Conservation (phyloP, 148 eudicot genomes). For the Pouteria glomerata region DNA sequence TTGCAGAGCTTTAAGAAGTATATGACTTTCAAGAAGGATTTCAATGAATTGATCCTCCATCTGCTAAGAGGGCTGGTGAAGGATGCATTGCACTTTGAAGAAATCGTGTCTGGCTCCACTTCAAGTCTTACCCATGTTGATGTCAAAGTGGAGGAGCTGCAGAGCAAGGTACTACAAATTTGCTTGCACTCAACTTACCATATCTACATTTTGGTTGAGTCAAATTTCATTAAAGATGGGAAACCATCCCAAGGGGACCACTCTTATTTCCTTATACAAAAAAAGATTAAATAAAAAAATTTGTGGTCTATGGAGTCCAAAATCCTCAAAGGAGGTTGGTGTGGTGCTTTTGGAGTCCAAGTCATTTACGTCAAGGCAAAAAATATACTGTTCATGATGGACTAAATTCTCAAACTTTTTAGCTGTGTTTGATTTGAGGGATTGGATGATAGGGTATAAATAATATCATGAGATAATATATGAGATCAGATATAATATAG, state of each 20-base stretch:
- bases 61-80: slow-evolving; percentile 79
- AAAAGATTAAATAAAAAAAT: background rate
- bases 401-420: background rate
- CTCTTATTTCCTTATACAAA: background rate
- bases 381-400: background rate
- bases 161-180: slow-evolving; percentile 56
- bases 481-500: too few relatives aligned
- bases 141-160: slow-evolving; percentile 78
- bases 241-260: background rate
- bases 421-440: too few relatives aligned
- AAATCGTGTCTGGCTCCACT: slow-evolving; percentile 61
- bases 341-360: background rate
- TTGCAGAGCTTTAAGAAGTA: slow-evolving; percentile 87
- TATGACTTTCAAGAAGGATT: slow-evolving; percentile 90
- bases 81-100: slow-evolving; percentile 78
- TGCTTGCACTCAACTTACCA: background rate
- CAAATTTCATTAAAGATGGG: background rate
- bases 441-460: too few relatives aligned
- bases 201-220: background rate
- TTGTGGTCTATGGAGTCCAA: background rate
- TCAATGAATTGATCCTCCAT: slow-evolving; percentile 65
- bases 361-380: too few relatives aligned
- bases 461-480: too few relatives aligned
- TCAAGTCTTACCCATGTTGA: slow-evolving; percentile 48
- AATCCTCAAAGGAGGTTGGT: background rate